Evolutionary conservation across 1,139 yeast genomes (phyloP).

Genomic region (Pichia sp.): DNA sequence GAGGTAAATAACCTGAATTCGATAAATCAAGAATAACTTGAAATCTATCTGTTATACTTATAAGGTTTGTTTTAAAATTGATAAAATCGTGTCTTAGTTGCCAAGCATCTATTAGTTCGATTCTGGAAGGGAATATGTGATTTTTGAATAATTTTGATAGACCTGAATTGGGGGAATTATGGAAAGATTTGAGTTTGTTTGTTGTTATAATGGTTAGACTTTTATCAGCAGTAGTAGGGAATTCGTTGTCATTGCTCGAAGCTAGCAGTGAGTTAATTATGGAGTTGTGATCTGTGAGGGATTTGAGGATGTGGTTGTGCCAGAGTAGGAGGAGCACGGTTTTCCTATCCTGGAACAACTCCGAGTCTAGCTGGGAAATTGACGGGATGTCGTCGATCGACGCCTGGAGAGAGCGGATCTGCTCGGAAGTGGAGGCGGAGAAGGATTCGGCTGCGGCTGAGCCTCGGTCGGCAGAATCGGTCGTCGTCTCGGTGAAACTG

Average conservation of each 20-base stretch:
- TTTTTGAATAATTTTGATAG: conserved; percentile 14
- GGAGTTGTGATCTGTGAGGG: conserved; percentile 20
- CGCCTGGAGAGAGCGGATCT: too few relatives aligned
- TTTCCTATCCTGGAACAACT: conserved; percentile 25
- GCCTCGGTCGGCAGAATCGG: too few relatives aligned
- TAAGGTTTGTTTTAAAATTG: conserved; percentile 20
- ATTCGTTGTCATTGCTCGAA: conserved; percentile 5
- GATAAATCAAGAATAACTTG: conserved; percentile 21
- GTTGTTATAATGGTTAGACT: conserved; percentile 22
- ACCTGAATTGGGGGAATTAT: conserved; percentile 6
- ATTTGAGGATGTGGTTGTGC: conserved; percentile 24
- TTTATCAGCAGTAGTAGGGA: too few relatives aligned
- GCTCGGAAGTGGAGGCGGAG: too few relatives aligned
- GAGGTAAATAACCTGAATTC: conserved; percentile 19
- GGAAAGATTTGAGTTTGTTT: conserved; percentile 20
- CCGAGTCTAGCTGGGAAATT: conserved; percentile 12
- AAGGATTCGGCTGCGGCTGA: too few relatives aligned
- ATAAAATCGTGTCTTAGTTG: conserved; percentile 26
- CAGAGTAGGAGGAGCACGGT: conserved; percentile 24
- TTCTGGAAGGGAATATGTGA: conserved; percentile 21
- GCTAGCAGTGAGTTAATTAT: conserved; percentile 14
- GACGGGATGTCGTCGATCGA: conserved; percentile 9
- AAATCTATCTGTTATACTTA: conserved; percentile 21
- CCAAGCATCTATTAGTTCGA: conserved; percentile 29
- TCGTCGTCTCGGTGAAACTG: too few relatives aligned